Conservation (phyloP, 495 filamentous ascomycete genomes). For the Tetracladium marchalianum region DNA sequence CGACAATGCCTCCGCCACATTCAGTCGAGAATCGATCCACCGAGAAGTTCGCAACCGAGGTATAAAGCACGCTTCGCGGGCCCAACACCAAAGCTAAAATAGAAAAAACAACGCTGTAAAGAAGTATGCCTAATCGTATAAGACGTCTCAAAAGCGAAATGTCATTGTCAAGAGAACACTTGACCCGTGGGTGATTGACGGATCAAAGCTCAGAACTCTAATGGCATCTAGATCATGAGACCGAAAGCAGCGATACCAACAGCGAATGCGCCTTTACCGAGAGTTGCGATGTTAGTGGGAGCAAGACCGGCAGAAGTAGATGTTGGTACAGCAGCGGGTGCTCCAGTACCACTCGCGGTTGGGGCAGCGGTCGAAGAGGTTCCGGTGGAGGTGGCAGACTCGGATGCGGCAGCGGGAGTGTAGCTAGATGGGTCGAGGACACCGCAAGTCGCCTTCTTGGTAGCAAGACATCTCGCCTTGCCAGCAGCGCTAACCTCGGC, state of each 20-base stretch:
- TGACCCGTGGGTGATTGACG: not conserved
- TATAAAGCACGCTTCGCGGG: not conserved
- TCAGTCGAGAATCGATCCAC: too few species aligned
- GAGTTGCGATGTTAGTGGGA: slow-evolving; percentile 21
- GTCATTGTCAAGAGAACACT: not conserved
- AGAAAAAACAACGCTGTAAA: slow-evolving; percentile 14
- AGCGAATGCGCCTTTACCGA: slow-evolving; percentile 27
- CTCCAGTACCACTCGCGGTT: slow-evolving; percentile 9
- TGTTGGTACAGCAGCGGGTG: slow-evolving; percentile 10
- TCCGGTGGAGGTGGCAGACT: slow-evolving; percentile 14
- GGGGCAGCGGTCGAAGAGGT: slow-evolving; percentile 16
- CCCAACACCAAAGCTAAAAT: slow-evolving; percentile 21
- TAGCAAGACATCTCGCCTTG: slow-evolving; percentile 24
- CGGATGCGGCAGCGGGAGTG: slow-evolving; percentile 17
- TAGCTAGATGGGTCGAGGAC: slow-evolving; percentile 25
- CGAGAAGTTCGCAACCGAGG: too few species aligned
- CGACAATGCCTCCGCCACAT: too few species aligned
- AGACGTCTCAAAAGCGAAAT: not conserved
- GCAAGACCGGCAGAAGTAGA: slow-evolving; percentile 18
- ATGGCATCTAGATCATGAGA: slow-evolving; percentile 18
- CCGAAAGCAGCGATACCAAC: slow-evolving; percentile 26
- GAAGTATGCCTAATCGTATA: slow-evolving; percentile 16
- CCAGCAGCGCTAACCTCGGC: slow-evolving; percentile 23
- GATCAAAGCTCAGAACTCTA: not conserved
- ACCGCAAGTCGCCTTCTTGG: slow-evolving; percentile 25